A percentile compares a stretch with the other conserved stretches of the same genome.
phyloP scores from a whole-genome alignment of 805 yeast species.

The Ogataea methanolica region DNA sequence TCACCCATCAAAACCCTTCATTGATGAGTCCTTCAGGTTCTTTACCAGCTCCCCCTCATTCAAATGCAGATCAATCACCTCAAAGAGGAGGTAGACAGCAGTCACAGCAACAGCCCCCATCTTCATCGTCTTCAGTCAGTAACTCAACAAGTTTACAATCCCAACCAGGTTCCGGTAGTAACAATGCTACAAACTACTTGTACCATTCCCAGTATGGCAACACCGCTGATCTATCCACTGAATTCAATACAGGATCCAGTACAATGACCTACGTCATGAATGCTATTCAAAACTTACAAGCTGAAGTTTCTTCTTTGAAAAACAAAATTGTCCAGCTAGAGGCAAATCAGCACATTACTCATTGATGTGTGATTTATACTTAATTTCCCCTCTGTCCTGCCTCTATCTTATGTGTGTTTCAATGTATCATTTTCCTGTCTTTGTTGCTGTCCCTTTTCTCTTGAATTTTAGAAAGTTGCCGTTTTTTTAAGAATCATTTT shows the following conservation, averaged over 20 bases:
- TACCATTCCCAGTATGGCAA: too few relatives aligned
- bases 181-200: too few relatives aligned
- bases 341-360: constrained; percentile 1
- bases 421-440: not conserved
- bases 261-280: constrained; percentile 11
- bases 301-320: constrained; percentile 16
- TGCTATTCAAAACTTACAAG: constrained; percentile 17
- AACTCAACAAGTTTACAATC: too few relatives aligned
- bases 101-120: not conserved
- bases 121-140: not conserved
- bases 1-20: not conserved
- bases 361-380: not conserved
- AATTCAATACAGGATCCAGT: too few relatives aligned
- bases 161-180: too few relatives aligned
- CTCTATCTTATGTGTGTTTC: too few relatives aligned
- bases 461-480: too few relatives aligned
- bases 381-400: not conserved
- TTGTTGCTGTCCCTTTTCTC: not conserved
- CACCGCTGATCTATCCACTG: too few relatives aligned
- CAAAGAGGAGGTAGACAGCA: constrained; percentile 1
- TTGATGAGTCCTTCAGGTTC: not conserved
- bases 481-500: too few relatives aligned
- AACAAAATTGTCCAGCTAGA: constrained; percentile 16
- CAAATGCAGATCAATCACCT: not conserved
- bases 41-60: not conserved